A percentile compares a stretch with the other conserved stretches of the same genome.
These are phyloP conservation scores for Ophiostoma ips DNA, from an alignment of 2,329 filamentous ascomycete species.

Conservation along the genomic window DNA sequence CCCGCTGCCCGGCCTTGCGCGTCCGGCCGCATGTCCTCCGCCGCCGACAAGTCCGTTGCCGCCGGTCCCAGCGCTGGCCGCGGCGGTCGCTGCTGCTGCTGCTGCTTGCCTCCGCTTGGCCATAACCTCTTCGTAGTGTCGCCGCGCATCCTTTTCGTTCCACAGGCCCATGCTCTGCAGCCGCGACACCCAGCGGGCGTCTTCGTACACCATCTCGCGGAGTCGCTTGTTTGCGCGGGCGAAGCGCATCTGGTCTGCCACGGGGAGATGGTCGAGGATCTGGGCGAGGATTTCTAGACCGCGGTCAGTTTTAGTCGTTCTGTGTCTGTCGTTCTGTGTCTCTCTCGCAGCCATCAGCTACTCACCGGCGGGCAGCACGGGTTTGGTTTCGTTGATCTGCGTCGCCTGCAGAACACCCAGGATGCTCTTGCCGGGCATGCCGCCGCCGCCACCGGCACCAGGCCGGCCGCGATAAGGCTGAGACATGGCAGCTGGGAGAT, in stretches of 20 bases:
- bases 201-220: constrained; percentile 98
- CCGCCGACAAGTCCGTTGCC: background rate
- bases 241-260: constrained; percentile 72
- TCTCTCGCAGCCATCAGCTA: background rate
- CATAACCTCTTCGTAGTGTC: constrained; percentile 61
- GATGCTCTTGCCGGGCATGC: constrained; percentile 31
- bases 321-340: background rate
- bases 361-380: constrained; percentile 69
- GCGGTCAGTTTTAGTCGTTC: too few relatives aligned
- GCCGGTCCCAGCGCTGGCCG: background rate
- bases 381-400: constrained; percentile 65
- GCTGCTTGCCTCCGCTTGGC: constrained; percentile 38
- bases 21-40: constrained; percentile 10
- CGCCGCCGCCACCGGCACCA: constrained; percentile 22
- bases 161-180: constrained; percentile 80
- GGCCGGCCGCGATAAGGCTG: constrained; percentile 16
- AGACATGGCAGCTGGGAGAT: background rate
- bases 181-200: constrained; percentile 83
- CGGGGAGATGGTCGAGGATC: constrained; percentile 79
- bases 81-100: constrained; percentile 22
- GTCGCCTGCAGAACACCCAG: constrained; percentile 67
- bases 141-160: constrained; percentile 77
- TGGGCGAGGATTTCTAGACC: constrained; percentile 65
- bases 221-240: constrained; percentile 74
- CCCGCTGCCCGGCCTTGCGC: constrained; percentile 14